Base-by-base conservation (phyloP, 2,329 filamentous ascomycete genomes). In the Curvularia spicifera region DNA sequence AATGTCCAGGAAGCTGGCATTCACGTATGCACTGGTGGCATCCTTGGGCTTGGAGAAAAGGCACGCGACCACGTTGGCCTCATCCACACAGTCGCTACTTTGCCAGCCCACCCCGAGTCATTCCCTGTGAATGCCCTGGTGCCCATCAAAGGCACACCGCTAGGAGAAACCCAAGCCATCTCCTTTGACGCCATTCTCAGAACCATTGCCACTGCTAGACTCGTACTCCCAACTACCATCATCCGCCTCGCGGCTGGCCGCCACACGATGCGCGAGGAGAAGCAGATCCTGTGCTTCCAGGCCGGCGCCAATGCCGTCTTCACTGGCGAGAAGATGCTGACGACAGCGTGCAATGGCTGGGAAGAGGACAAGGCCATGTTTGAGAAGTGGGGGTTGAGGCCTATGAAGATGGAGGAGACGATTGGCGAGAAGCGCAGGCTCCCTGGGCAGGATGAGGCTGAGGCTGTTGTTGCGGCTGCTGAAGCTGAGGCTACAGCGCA, bases 301-400 rank as follows among this genome's bases (percentile, higher is more conserved):
- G 91, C 92, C 0, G 93, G 93, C 13, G 93, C 93, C 0, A 97
- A 97, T 70, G 93, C 93, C n/a, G 89, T 97, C 33, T 97, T 97
- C 74, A 97, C 93, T 0, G 93, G 93, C 8, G 93, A 97, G 81
- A 96, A 94, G 83, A 96, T 97, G 93, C 77, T 96, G 78, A 97
- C 93, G 4, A 97, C 93, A 0, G 91, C 93, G 56, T 96, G 91
- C 74, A 93, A 91, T 67, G 91, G 91, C 29, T 97, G 91, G 91
- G 91, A 95, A 62, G 91, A 96, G 78, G 93, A 97, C 71, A 88
- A 86, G 62, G 87, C 81, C 42, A 91, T 96, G 87, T 96, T 97
- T 79, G 85, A 88, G 2, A 84, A 87, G 51, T 96, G 91, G 90
- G 93, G 93, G 0, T 79, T 95, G 57, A 83, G 86, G 71, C 90